These are phyloP conservation scores for Trebouxia sp. DNA, from an alignment of 139 green algal genomes.

Conservation along the genomic window DNA sequence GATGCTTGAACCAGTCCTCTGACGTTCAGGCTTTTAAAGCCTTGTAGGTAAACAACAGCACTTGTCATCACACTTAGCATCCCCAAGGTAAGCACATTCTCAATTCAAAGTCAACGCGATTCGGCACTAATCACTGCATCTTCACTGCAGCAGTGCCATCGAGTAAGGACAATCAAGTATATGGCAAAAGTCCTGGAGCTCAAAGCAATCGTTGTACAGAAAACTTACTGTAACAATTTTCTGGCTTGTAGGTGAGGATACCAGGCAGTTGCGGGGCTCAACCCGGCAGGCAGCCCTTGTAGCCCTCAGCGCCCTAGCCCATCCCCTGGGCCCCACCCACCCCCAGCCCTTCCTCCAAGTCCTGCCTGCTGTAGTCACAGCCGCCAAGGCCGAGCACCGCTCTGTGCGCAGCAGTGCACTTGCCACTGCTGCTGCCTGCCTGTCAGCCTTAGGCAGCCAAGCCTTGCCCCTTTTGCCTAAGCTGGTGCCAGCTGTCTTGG, in stretches of 20 bases:
- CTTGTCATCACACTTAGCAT: too few relatives aligned
- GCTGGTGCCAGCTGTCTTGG: constrained; percentile 44
- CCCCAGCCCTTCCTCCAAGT: constrained; percentile 32
- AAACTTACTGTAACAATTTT: background rate
- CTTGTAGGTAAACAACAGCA: too few relatives aligned
- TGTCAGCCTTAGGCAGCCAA: constrained; percentile 43
- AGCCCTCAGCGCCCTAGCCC: constrained; percentile 41
- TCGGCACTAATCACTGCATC: too few relatives aligned
- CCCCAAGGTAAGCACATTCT: too few relatives aligned
- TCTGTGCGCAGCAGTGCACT: constrained; percentile 59
- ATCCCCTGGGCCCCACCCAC: constrained; percentile 37
- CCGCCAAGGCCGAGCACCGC: constrained; percentile 14
- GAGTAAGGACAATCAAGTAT: too few relatives aligned
- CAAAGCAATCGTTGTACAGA: too few relatives aligned
- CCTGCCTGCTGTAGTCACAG: constrained; percentile 34
- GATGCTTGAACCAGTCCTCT: too few relatives aligned
- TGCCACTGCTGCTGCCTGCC: constrained; percentile 39
- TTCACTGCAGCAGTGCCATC: too few relatives aligned
- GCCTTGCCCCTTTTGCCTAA: constrained; percentile 66
- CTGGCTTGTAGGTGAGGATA: background rate
- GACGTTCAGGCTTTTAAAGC: too few relatives aligned
- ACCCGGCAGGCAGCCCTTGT: constrained; percentile 58
- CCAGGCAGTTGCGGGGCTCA: background rate
- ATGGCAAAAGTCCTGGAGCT: too few relatives aligned
- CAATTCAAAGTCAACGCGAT: too few relatives aligned